Base-by-base conservation (phyloP, 23 red algal genomes). In the Cyanidioschyzon merolae region DNA sequence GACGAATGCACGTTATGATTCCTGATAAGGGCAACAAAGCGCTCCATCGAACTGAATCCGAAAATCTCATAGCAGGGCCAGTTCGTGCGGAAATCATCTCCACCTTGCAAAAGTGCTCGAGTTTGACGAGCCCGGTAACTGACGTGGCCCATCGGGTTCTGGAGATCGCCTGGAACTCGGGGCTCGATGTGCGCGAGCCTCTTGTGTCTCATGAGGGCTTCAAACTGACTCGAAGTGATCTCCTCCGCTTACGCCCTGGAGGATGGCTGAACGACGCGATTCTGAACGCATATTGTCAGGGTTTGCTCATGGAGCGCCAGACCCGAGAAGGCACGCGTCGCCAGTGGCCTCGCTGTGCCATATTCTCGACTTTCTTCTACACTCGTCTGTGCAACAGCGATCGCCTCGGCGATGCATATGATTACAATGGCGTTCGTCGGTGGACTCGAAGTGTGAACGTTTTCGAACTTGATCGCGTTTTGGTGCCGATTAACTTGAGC, bases 221-320 rank as follows among this genome's bases (percentile, higher is more conserved):
- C 37, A 21, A 37, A 31, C 24, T 80, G 36, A 45, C 17, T 36
- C 76, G 88, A 27, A 67, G 59, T 3, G 94, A 98, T 38, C 16
- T 91, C 0, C 57, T 58, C 0, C 75, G 71, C 18, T 67, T 98
- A 51, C 77, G 76, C 59, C 94, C 94, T 17, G 80, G 83, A 31
- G 45, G 78, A 2, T 98, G 94, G 94, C 77, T 98, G 37, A 98
- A 88, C 68, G 94, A 98, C 67, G 88, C 90, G 40, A 75, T 98
- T 34, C 85, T 98, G 39, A 98, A 98, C 71, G 80, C 76, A 3
- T 98, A 91, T 39, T 87, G 86, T 75, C 76, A 77, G 17, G 63
- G 30, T 71, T 34, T 98, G 58, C 68, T 98, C 17, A 40, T 71
- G 18, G 78, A 76, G 57, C 59, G 94, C 2, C 51, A 78, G 40